These are phyloP conservation scores for Mentha longifolia DNA, from an alignment of 257 asterid species.

Conservation along the genomic window DNA sequence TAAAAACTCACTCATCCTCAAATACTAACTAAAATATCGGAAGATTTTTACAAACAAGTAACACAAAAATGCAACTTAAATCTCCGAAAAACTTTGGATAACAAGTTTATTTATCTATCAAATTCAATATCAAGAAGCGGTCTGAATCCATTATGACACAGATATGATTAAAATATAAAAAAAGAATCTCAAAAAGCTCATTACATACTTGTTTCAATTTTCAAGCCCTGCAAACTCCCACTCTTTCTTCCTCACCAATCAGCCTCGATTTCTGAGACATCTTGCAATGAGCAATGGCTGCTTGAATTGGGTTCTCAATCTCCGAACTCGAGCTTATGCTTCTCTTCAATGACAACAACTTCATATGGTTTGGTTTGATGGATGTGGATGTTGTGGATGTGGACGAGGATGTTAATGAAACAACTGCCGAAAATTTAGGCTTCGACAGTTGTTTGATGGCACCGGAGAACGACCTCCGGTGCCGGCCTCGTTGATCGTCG, in stretches of 20 bases:
- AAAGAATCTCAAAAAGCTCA: not conserved
- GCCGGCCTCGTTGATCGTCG: slow-evolving; percentile 35
- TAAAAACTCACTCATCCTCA: not conserved
- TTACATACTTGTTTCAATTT: not conserved
- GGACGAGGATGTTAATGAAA: slow-evolving; percentile 34
- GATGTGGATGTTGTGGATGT: slow-evolving; percentile 34
- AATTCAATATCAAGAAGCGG: slow-evolving; percentile 1
- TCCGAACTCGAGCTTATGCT: slow-evolving; percentile 54
- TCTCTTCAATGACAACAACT: slow-evolving; percentile 47
- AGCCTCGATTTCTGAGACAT: slow-evolving; percentile 63
- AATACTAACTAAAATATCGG: not conserved
- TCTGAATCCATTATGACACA: slow-evolving; percentile 26
- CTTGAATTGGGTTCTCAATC: slow-evolving; percentile 76
- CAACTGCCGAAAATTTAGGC: slow-evolving; percentile 32
- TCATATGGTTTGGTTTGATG: slow-evolving; percentile 30
- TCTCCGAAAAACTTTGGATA: not conserved
- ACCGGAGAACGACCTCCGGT: slow-evolving; percentile 85
- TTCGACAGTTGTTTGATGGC: slow-evolving; percentile 62
- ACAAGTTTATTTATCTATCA: slow-evolving; percentile 1
- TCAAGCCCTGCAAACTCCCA: slow-evolving; percentile 52
- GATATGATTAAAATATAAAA: not conserved
- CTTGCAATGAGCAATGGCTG: slow-evolving; percentile 94
- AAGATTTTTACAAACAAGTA: not conserved
- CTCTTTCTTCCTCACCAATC: slow-evolving; percentile 47
- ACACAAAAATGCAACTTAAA: not conserved